These are phyloP conservation scores for Physcomitrellopsis africana DNA, from an alignment of 225 moss, liverwort and hornwort genomes.

Conservation along the genomic window DNA sequence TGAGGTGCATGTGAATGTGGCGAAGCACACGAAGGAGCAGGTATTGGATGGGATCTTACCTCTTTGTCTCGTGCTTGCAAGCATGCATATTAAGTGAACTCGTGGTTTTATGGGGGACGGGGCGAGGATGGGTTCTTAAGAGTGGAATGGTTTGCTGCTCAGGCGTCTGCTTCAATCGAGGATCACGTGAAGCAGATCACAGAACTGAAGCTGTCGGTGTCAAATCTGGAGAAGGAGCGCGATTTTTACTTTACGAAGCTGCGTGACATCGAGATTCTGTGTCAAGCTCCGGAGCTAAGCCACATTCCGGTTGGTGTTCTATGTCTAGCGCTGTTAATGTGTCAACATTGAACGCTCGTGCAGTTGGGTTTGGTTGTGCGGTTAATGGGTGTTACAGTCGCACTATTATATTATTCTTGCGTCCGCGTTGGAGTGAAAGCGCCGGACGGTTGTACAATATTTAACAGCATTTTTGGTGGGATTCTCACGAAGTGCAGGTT, in stretches of 20 bases:
- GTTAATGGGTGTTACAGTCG: no score
- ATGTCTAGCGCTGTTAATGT: no score
- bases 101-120: no score
- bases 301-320: conserved; percentile 73
- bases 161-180: conserved; percentile 47
- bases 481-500: conserved; percentile 40
- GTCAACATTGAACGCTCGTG: no score
- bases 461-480: no score
- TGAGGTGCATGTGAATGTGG: neutral
- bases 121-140: no score
- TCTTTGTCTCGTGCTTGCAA: no score
- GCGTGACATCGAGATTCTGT: conserved; percentile 96
- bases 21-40: conserved; percentile 81
- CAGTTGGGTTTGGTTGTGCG: no score
- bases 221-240: conserved; percentile 95
- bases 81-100: no score
- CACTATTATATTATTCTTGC: no score
- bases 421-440: no score
- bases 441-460: no score
- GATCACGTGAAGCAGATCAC: conserved; percentile 76
- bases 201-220: conserved; percentile 93
- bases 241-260: conserved; percentile 99
- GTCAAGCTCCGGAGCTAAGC: conserved; percentile 91
- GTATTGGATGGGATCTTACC: conserved; percentile 23
- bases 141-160: neutral